Conservation (phyloP, 495 filamentous ascomycete genomes). For the Oleoguttula mirabilis region DNA sequence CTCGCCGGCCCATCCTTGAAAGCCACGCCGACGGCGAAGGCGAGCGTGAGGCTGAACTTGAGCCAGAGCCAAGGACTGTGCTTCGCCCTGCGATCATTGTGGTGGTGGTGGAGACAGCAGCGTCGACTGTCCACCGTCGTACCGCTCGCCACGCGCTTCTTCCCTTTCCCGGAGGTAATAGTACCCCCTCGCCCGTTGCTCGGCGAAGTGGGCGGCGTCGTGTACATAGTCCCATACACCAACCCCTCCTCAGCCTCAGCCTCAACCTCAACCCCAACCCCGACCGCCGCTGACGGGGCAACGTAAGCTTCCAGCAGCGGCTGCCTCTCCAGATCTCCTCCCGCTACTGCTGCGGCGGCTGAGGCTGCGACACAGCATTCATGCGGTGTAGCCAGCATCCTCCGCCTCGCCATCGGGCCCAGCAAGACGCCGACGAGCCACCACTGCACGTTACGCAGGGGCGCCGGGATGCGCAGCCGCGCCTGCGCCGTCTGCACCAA, state of each 20-base stretch:
- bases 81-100: not conserved
- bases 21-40: slow-evolving; percentile 18
- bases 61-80: slow-evolving; percentile 20
- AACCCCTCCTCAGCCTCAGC: slow-evolving; percentile 3
- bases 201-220: not conserved
- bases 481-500: slow-evolving; percentile 11
- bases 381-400: not conserved
- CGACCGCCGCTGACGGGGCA: not conserved
- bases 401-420: slow-evolving; percentile 13
- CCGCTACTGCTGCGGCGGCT: not conserved
- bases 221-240: slow-evolving; percentile 11
- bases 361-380: not conserved
- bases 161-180: not conserved
- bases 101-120: not conserved
- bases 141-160: slow-evolving; percentile 6
- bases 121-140: not conserved
- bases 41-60: slow-evolving; percentile 16
- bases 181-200: not conserved
- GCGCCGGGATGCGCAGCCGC: slow-evolving; percentile 9
- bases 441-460: slow-evolving; percentile 17
- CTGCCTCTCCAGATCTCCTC: slow-evolving; percentile 1
- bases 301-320: slow-evolving; percentile 3
- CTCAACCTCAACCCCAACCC: too few relatives aligned
- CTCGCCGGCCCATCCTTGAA: slow-evolving; percentile 18
- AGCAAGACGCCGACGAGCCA: slow-evolving; percentile 19